Base-by-base conservation (phyloP, 345 rosid genomes). In the Passiflora organensis region DNA sequence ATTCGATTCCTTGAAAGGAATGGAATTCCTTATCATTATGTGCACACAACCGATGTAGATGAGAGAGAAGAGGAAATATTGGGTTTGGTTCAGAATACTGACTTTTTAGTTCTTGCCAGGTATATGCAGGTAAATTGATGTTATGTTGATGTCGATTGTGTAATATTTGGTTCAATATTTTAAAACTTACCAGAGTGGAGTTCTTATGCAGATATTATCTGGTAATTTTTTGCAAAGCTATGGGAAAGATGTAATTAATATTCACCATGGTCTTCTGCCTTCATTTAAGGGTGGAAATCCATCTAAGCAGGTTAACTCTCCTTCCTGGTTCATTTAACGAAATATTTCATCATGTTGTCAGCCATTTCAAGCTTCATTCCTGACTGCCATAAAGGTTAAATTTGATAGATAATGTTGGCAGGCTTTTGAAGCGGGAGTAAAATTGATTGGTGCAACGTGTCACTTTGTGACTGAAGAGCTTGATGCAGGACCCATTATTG, bases 351-450 rank as follows among this genome's bases (percentile, higher is more conserved):
- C 42, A n/a, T 43, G 5, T 34, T 48, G 48, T 24, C 24, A 43
- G 22, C 32, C 45, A 41, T 21, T 46, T 59, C 13, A 14, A 17
- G 23, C 56, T 53, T 49, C 48, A 17, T 32, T 17, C 51, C 55
- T 54, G 41, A 50, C 53, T 51, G 56, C 37, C 23, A 47, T 45
- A 55, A 49, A 55, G 48, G 39, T 60, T 67, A 74, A 72, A 66
- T 61, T 56, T 68, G 71, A 23, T 70, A 68, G 63, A 60, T 71
- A 71, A 24, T 76, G 53, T 67, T 72, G 66, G 66, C 81, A 88
- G 99, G 99, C 99, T 73, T 93, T 84, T 77, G 95, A 93, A 64
- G 89, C 89, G 0, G 99, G 99, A 32, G 99, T 93, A 53, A 93
- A 93, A 68, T 63, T 93, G 52, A 93, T 93, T 32, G 99, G 99